phyloP scores from a whole-genome alignment of 257 asterid genomes.

The Solanum commersonii region DNA sequence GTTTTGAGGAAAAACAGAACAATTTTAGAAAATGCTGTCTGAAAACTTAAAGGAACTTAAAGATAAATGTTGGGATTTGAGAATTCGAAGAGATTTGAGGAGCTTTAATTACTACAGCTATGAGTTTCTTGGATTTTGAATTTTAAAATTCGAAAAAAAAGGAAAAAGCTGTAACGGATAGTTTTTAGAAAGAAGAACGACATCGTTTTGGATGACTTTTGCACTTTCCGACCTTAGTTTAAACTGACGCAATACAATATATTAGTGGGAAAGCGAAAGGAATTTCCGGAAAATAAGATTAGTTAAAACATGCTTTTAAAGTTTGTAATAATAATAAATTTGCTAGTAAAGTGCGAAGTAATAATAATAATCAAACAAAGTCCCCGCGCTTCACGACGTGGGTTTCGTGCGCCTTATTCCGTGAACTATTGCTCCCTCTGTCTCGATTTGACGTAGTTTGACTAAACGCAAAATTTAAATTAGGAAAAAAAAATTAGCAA shows the following conservation, averaged over 20 bases:
- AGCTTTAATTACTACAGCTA: conserved; percentile 23
- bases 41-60: not conserved
- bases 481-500: no score
- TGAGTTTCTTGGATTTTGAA: conserved; percentile 6
- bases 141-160: conserved; percentile 39
- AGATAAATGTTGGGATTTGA: conserved; percentile 7
- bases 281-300: not conserved
- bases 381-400: not conserved
- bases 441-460: not conserved
- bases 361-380: not conserved
- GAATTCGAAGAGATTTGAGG: not conserved
- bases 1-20: not conserved
- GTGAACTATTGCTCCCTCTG: not conserved
- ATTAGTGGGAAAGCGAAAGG: not conserved
- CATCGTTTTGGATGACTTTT: not conserved
- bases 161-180: conserved; percentile 54
- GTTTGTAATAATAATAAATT: not conserved
- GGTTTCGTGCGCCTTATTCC: not conserved
- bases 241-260: not conserved
- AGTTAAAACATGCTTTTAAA: not conserved
- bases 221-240: not conserved
- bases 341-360: not conserved
- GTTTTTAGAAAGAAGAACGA: conserved; percentile 9
- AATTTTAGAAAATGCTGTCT: not conserved
- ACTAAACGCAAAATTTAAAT: not conserved